Conservation (phyloP, 139 green algal genomes). For the Haematococcus lacustris region DNA sequence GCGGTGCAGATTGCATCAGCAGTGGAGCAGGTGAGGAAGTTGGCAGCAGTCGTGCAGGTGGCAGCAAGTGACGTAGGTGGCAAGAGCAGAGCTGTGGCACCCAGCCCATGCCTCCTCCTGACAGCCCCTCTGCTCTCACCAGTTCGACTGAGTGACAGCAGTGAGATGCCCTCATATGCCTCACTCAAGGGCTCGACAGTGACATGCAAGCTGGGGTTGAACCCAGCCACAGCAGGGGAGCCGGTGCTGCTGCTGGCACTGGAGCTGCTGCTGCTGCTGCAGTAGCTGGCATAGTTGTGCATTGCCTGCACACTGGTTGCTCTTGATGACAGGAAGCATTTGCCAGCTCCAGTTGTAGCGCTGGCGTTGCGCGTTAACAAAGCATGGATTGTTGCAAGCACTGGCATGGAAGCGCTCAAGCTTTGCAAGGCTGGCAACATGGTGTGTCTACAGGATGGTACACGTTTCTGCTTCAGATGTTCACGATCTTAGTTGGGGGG, state of each 20-base stretch:
- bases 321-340: too few relatives aligned
- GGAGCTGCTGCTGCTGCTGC: not conserved
- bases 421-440: too few relatives aligned
- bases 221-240: not conserved
- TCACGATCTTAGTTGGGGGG: too few relatives aligned
- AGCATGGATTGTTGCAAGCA: too few relatives aligned
- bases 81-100: too few relatives aligned
- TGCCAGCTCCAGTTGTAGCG: too few relatives aligned
- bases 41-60: not conserved
- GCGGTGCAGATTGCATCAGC: not conserved
- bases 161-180: slow-evolving; percentile 52
- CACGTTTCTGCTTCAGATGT: too few relatives aligned
- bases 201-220: slow-evolving; percentile 26
- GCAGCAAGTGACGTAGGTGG: not conserved
- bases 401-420: too few relatives aligned
- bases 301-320: not conserved
- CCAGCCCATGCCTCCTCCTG: not conserved
- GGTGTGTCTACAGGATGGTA: too few relatives aligned
- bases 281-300: not conserved
- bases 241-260: not conserved
- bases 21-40: not conserved
- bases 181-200: slow-evolving; percentile 51
- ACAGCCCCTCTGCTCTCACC: not conserved
- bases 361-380: too few relatives aligned
- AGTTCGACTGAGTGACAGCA: slow-evolving; percentile 40